Evolutionary conservation across 2,329 filamentous ascomycete species (phyloP).

Genomic region (Chaetomium globosum): DNA sequence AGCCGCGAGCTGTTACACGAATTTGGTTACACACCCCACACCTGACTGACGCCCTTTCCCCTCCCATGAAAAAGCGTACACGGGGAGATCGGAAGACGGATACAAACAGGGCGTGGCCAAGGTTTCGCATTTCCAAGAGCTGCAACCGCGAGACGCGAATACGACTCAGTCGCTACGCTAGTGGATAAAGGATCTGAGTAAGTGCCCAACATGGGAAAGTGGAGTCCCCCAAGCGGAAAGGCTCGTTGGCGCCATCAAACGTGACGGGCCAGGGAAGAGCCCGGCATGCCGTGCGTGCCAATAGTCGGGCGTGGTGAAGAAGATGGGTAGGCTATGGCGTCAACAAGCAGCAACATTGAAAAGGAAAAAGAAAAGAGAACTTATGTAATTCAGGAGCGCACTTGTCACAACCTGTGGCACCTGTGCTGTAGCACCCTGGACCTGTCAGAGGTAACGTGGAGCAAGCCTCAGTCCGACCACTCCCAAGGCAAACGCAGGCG

Average conservation of each 20-base stretch:
- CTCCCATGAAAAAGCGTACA: background rate
- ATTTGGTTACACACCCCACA: constrained; percentile 5
- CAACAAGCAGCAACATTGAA: background rate
- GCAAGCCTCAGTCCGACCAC: background rate
- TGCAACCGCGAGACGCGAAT: constrained; percentile 21
- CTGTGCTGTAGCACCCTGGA: too few species aligned
- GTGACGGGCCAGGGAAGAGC: background rate
- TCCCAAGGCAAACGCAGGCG: background rate
- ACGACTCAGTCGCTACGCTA: constrained; percentile 30
- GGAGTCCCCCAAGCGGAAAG: background rate
- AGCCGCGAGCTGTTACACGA: constrained; percentile 10
- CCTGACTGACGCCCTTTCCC: background rate
- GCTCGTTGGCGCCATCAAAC: constrained; percentile 12
- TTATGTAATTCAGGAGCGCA: too few species aligned
- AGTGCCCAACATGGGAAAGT: background rate
- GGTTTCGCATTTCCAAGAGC: constrained; percentile 14
- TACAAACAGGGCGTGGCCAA: background rate
- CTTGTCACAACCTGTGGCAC: too few species aligned
- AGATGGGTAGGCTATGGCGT: background rate
- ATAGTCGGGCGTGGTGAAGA: background rate
- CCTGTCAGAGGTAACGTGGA: background rate
- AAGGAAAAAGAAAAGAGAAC: background rate
- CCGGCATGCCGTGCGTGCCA: background rate
- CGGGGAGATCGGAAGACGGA: constrained; percentile 13
- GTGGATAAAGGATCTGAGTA: constrained; percentile 30